phyloP scores from a whole-genome alignment of 345 rosid species.

The Citrus sp. region DNA sequence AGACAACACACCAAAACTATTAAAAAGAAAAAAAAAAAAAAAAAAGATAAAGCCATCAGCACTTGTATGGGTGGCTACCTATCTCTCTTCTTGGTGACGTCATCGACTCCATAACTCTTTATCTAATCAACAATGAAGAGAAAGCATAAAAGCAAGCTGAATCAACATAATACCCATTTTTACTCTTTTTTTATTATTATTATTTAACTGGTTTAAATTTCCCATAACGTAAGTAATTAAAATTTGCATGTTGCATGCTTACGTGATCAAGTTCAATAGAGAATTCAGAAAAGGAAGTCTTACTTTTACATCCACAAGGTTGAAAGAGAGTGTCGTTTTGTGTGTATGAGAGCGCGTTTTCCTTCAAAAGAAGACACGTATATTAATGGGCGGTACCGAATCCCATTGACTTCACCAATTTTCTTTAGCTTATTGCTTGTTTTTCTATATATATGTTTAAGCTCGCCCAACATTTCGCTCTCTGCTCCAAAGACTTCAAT shows the following conservation, averaged over 20 bases:
- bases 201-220: neutral
- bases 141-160: neutral
- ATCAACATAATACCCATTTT: neutral
- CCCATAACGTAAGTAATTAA: neutral
- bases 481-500: conserved; percentile 1
- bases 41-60: neutral
- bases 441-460: conserved; percentile 17
- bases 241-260: neutral
- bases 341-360: neutral
- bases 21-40: neutral
- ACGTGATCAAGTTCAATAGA: neutral
- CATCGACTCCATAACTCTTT: neutral
- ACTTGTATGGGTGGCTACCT: neutral
- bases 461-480: neutral
- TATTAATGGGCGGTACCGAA: conserved; percentile 72
- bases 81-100: neutral
- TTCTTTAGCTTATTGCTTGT: conserved; percentile 13
- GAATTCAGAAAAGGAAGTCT: neutral
- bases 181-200: neutral
- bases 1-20: neutral
- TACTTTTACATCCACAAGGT: neutral
- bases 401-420: conserved; percentile 43
- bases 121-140: neutral
- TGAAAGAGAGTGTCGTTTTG: neutral
- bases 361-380: conserved; percentile 40